A percentile compares a stretch with the other conserved stretches of the same genome.
Evolutionary conservation across 2,329 filamentous ascomycete species (phyloP).

Genomic region (Fonsecaea erecta): DNA sequence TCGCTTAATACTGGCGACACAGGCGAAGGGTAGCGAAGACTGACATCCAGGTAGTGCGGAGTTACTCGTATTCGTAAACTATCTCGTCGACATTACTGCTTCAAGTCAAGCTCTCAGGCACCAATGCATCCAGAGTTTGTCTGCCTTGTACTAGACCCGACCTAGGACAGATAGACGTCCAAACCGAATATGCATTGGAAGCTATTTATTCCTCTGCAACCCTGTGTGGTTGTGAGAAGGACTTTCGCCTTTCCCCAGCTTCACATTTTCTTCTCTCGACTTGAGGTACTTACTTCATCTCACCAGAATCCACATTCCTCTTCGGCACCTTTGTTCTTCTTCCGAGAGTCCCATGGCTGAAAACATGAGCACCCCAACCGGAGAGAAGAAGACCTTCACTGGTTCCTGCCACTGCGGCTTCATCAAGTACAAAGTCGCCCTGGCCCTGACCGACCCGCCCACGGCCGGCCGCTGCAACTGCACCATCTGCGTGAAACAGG

Average conservation of each 20-base stretch:
- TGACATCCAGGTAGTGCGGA: too few species aligned
- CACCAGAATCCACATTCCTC: not conserved
- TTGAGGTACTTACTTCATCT: not conserved
- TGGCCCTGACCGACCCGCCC: slow-evolving; percentile 22
- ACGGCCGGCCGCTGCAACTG: slow-evolving; percentile 34
- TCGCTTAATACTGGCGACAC: too few species aligned
- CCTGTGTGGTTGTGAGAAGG: not conserved
- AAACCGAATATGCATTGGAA: not conserved
- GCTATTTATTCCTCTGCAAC: not conserved
- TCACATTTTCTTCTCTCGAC: not conserved
- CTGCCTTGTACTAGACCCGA: not conserved
- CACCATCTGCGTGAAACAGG: slow-evolving; percentile 36
- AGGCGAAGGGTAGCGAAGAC: too few species aligned
- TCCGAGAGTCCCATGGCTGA: not conserved
- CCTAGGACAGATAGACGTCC: not conserved
- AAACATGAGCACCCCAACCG: not conserved
- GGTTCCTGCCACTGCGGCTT: slow-evolving; percentile 62
- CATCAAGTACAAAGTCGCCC: slow-evolving; percentile 56
- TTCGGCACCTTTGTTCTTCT: not conserved
- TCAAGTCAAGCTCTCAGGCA: not conserved
- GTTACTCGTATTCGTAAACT: not conserved
- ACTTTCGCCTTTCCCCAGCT: not conserved
- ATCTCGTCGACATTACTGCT: not conserved
- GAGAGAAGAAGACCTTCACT: slow-evolving; percentile 43
- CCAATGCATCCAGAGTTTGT: not conserved